Conservation (phyloP, 495 filamentous ascomycete genomes). For the Annulohypoxylon moriforme region DNA sequence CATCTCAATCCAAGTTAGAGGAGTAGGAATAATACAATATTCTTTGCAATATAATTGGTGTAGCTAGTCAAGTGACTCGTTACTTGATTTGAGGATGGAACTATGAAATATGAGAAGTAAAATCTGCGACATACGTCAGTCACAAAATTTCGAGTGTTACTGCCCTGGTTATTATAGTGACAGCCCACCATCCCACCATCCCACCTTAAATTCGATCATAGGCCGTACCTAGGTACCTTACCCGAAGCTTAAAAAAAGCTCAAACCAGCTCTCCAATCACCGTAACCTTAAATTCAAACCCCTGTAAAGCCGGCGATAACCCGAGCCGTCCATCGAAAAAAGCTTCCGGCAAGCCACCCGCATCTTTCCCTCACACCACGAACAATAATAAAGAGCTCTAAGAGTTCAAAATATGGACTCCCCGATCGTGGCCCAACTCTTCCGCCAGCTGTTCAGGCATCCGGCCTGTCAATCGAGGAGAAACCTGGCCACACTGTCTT, state of each 20-base stretch:
- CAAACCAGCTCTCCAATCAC: conserved; percentile 40
- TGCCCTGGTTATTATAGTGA: not conserved
- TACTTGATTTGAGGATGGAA: conserved; percentile 10
- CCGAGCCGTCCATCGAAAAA: conserved; percentile 27
- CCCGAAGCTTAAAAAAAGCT: conserved; percentile 38
- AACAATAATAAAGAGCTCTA: not conserved
- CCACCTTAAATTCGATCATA: not conserved
- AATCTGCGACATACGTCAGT: not conserved
- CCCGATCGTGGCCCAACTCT: conserved; percentile 77
- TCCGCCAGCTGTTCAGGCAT: conserved; percentile 84
- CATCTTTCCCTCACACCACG: conserved; percentile 4
- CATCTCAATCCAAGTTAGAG: conserved; percentile 1
- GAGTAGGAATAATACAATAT: not conserved
- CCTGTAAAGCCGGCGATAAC: conserved; percentile 35
- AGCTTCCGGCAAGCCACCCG: conserved; percentile 6
- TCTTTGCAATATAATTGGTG: not conserved
- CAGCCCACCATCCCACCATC: not conserved
- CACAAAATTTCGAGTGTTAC: conserved; percentile 3
- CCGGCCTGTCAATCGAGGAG: conserved; percentile 71
- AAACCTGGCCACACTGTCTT: conserved; percentile 56
- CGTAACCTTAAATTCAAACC: not conserved
- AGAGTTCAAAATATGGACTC: conserved; percentile 78
- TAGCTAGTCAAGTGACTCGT: conserved; percentile 35
- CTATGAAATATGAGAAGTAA: not conserved
- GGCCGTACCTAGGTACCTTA: not conserved